These are phyloP conservation scores for Panicum virgatum DNA, from an alignment of 202 grass and related monocot species.

Conservation along the genomic window DNA sequence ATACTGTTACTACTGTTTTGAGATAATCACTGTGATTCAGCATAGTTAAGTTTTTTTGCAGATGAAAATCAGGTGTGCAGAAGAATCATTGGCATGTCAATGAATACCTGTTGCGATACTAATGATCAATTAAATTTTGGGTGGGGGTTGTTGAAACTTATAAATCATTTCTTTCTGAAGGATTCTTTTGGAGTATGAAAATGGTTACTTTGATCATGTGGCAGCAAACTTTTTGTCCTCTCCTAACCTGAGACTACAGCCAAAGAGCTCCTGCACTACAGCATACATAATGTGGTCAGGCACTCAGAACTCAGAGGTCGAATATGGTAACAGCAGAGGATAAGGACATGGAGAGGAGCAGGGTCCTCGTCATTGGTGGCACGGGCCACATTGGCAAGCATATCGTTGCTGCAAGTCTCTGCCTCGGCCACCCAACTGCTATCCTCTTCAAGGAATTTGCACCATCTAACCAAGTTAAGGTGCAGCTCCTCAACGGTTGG, in stretches of 20 bases:
- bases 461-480: slow-evolving; percentile 38
- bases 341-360: slow-evolving; percentile 17
- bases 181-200: slow-evolving; percentile 9
- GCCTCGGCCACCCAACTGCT: slow-evolving; percentile 46
- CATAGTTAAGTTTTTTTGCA: not conserved
- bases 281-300: not conserved
- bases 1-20: not conserved
- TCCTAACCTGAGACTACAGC: not conserved
- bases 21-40: slow-evolving; percentile 1
- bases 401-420: not conserved
- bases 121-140: not conserved
- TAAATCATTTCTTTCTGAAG: slow-evolving; percentile 8
- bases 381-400: slow-evolving; percentile 5
- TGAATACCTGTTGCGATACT: not conserved
- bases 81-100: not conserved
- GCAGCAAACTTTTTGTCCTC: not conserved
- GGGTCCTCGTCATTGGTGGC: slow-evolving; percentile 10
- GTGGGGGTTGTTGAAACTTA: slow-evolving; percentile 17
- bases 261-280: not conserved
- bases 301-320: not conserved
- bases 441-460: slow-evolving; percentile 31
- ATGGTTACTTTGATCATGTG: not conserved
- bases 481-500: slow-evolving; percentile 33
- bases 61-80: not conserved
- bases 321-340: not conserved